Evolutionary conservation across 148 eudicot genomes (phyloP).

Genomic region (Vaccinium darrowii): DNA sequence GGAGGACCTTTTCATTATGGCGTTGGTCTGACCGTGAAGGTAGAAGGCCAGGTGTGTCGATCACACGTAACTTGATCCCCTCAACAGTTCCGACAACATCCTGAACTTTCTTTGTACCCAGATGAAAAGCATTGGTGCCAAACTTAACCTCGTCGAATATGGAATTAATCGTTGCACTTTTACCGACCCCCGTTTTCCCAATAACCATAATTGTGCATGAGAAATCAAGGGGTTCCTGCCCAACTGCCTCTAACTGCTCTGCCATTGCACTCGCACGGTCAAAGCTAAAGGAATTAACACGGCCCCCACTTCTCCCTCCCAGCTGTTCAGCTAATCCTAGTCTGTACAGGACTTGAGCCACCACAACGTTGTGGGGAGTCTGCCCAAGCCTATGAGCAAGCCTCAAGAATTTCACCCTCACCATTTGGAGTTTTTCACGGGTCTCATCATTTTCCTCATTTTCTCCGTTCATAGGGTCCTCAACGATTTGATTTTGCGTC

Average conservation of each 20-base stretch:
- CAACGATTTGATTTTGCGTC: constrained; percentile 50
- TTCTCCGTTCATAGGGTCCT: constrained; percentile 65
- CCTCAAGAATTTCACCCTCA: constrained; percentile 87
- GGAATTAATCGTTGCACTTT: constrained; percentile 95
- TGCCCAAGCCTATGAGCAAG: constrained; percentile 96
- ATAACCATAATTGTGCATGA: constrained; percentile 94
- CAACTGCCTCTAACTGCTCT: constrained; percentile 84
- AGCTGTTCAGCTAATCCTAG: constrained; percentile 95
- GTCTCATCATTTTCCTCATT: constrained; percentile 85
- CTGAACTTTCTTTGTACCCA: constrained; percentile 83
- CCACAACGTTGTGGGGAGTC: constrained; percentile 96
- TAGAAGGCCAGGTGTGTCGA: constrained; percentile 93
- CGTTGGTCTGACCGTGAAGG: constrained; percentile 83
- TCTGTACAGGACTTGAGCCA: constrained; percentile 95
- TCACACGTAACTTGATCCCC: constrained; percentile 84
- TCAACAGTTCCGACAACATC: constrained; percentile 95
- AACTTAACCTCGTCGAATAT: constrained; percentile 82
- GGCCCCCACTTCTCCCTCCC: constrained; percentile 82
- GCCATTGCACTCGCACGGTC: constrained; percentile 99
- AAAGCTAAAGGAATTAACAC: constrained; percentile 81
- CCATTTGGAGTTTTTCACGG: constrained; percentile 95
- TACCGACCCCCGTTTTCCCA: constrained; percentile 95
- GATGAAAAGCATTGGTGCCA: constrained; percentile 76
- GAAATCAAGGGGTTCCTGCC: constrained; percentile 85
- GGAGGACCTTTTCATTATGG: constrained; percentile 76